Conservation (phyloP, 2,329 filamentous ascomycete species). For the Bertia moriformis region DNA sequence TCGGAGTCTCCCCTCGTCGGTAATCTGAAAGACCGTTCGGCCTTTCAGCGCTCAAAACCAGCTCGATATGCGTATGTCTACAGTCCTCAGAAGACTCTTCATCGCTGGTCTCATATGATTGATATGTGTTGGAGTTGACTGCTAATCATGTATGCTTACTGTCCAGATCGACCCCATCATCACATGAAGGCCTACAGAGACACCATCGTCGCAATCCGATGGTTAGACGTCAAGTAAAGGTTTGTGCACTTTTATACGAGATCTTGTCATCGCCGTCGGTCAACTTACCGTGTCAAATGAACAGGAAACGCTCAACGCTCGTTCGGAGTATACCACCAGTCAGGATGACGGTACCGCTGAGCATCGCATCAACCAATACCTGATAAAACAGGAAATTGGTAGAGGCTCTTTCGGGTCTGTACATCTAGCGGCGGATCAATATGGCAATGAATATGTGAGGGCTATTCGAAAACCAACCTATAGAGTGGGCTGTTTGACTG, state of each 20-base stretch:
- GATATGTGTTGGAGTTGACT: no score
- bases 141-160: no score
- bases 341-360: constrained; percentile 68
- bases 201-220: constrained; percentile 44
- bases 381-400: constrained; percentile 90
- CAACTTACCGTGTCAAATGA: constrained; percentile 5
- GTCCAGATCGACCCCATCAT: no score
- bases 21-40: no score
- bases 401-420: constrained; percentile 89
- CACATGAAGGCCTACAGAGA: constrained; percentile 31
- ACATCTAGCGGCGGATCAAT: constrained; percentile 78
- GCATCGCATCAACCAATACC: constrained; percentile 87
- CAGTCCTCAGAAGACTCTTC: no score
- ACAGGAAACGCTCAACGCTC: constrained; percentile 82
- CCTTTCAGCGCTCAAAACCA: no score
- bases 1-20: no score
- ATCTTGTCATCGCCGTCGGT: no score
- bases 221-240: constrained; percentile 42
- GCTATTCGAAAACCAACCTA: no score
- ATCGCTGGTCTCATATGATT: no score
- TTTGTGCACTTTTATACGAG: constrained; percentile 15
- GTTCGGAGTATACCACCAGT: constrained; percentile 73
- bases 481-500: no score
- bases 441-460: constrained; percentile 72
- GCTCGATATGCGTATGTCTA: no score